A percentile compares a stretch with the other conserved stretches of the same genome.
Conservation (phyloP, 331 rosid species). For the Saraca asoca region DNA sequence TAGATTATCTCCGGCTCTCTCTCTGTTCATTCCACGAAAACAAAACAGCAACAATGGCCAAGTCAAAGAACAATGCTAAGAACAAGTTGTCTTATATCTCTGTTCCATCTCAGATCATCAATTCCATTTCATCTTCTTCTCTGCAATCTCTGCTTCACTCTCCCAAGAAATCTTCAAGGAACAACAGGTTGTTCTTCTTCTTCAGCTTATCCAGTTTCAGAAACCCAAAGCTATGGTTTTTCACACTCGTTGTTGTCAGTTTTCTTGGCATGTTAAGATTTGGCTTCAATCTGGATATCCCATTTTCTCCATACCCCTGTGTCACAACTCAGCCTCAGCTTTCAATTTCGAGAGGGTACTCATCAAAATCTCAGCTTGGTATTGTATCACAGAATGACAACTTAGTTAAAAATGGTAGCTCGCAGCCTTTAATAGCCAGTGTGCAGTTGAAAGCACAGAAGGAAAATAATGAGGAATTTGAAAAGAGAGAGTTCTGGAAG, state of each 20-base stretch:
- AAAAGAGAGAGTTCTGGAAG: constrained; percentile 66
- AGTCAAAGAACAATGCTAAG: constrained; percentile 62
- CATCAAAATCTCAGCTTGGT: constrained; percentile 41
- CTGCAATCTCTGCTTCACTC: constrained; percentile 74
- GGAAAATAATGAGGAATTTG: constrained; percentile 15
- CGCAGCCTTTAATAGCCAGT: constrained; percentile 41
- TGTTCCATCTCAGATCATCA: constrained; percentile 92
- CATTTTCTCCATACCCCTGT: constrained; percentile 60
- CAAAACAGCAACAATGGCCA: constrained; percentile 53
- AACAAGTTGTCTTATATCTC: constrained; percentile 69
- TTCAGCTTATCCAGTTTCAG: constrained; percentile 38
- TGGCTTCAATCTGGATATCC: constrained; percentile 43
- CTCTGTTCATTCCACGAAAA: background rate
- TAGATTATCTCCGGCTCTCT: constrained; percentile 4
- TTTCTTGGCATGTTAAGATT: constrained; percentile 63
- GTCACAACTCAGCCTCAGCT: constrained; percentile 36
- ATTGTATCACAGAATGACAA: background rate
- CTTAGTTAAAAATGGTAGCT: constrained; percentile 19
- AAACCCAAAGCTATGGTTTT: constrained; percentile 52
- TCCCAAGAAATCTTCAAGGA: constrained; percentile 77
- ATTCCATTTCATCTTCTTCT: constrained; percentile 77
- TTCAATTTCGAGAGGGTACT: constrained; percentile 36
- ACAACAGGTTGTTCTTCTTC: constrained; percentile 18
- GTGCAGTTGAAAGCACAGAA: constrained; percentile 42
- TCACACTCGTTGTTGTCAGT: constrained; percentile 56